A percentile compares a stretch with the other conserved stretches of the same genome.
Evolutionary conservation across 139 green algal species (phyloP).

Genomic region (Chlamydomonas schloesseri): DNA sequence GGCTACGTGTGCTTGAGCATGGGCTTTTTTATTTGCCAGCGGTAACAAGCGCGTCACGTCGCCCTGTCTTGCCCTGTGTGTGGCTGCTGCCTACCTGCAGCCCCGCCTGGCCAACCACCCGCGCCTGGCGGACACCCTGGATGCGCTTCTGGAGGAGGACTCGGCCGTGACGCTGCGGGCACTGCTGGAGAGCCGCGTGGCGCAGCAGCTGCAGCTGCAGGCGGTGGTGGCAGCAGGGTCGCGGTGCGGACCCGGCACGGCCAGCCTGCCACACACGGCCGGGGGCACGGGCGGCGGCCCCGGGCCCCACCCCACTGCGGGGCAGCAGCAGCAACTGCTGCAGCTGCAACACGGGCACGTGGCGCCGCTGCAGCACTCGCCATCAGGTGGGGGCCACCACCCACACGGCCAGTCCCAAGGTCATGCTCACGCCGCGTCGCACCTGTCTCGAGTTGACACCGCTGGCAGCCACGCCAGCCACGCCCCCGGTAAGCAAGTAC

Average conservation of each 20-base stretch:
- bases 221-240: not conserved
- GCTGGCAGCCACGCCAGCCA: not conserved
- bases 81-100: not conserved
- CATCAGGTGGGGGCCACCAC: too few relatives aligned
- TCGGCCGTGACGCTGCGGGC: conserved; percentile 29
- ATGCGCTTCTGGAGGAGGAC: conserved; percentile 40
- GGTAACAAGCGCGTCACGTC: too few relatives aligned
- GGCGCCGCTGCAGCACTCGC: too few relatives aligned
- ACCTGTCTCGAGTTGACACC: not conserved
- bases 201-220: conserved; percentile 3
- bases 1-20: too few relatives aligned
- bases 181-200: conserved; percentile 8
- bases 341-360: too few relatives aligned
- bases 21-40: too few relatives aligned
- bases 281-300: not conserved
- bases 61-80: too few relatives aligned
- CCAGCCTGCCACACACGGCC: too few relatives aligned
- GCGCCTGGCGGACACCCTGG: conserved; percentile 23
- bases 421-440: not conserved
- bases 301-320: too few relatives aligned
- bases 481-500: not conserved
- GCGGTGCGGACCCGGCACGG: too few relatives aligned
- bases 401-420: not conserved
- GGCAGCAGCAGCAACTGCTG: too few relatives aligned
- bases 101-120: conserved; percentile 40